Base-by-base conservation (phyloP, 2,329 filamentous ascomycete species). In the Arthrinium phaeospermum region DNA sequence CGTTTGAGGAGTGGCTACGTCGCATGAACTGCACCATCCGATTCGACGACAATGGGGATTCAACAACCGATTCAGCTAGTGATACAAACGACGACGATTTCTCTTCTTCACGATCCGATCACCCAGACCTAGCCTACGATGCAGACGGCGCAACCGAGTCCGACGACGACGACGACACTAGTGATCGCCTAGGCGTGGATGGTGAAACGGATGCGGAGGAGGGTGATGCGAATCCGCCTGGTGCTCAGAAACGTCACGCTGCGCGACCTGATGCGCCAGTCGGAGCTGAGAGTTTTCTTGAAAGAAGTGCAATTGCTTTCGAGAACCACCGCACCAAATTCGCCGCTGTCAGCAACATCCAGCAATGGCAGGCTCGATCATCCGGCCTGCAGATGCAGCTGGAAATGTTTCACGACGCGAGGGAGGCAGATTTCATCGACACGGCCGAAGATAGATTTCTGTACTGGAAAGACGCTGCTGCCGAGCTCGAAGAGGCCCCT, bases 11-110 rank as follows among this genome's bases (percentile, higher is more conserved):
- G 72, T 86, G 94, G 73, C 85, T 97, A 75, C 85, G 83, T 22
- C 87, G 89, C 69, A 91, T 94, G 87, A 91, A 91, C 30, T 94
- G 96, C 74, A 87, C 91, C 57, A 85, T 96, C 71, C 91, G 94
- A 74, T 88, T 92, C 72, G 86, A 86, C 70, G 74, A 71, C 13
- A 73, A 67, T 70, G 82, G 83, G 27, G 70, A 76, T 74, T 76
- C 82, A 75, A 76, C 82, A 73, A 74, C 78, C 72, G 70, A 81
- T 69, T 79, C 53, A 41, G 46, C 72, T 45, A 45, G 68, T n/a
- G 73, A 74, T 27, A 78, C 37, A 73, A 79, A 71, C 75, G 79
- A 70, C 57, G 75, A 75, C 57, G 75, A 70, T 34, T 70, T 45
- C 74, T 77, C 67, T 76, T 70, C 61, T 76, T 70, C 61, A 1